Evolutionary conservation across 345 rosid species (phyloP).

Genomic region (Anacardium occidentale): DNA sequence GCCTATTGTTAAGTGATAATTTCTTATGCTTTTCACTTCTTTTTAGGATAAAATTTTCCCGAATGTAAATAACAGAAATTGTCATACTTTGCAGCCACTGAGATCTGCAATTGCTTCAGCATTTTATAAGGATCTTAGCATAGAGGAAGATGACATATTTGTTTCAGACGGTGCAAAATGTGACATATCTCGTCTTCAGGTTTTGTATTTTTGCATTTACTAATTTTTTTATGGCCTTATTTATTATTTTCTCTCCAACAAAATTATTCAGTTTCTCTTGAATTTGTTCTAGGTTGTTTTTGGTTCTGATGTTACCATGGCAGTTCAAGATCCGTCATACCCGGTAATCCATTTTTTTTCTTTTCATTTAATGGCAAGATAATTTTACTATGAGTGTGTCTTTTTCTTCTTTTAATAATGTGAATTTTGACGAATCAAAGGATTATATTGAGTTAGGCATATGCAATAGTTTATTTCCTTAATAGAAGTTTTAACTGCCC

Average conservation of each 20-base stretch:
- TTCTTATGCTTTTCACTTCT: background rate
- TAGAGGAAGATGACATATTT: constrained; percentile 80
- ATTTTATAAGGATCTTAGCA: constrained; percentile 72
- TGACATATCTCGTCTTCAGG: constrained; percentile 98
- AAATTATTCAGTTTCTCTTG: constrained; percentile 12
- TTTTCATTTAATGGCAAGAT: background rate
- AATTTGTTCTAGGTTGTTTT: constrained; percentile 59
- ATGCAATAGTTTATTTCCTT: background rate
- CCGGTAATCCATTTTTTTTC: constrained; percentile 54
- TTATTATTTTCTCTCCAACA: constrained; percentile 1
- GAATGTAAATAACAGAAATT: constrained; percentile 15
- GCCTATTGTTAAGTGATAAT: background rate
- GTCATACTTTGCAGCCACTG: constrained; percentile 54
- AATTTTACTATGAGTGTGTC: background rate
- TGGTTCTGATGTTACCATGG: constrained; percentile 78
- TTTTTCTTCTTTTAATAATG: background rate
- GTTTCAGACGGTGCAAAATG: constrained; percentile 99
- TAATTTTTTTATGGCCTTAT: background rate
- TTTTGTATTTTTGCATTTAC: constrained; percentile 20
- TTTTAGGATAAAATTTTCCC: background rate
- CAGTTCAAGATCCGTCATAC: constrained; percentile 98
- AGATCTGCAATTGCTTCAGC: constrained; percentile 78
- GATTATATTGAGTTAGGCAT: background rate
- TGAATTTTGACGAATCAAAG: background rate
- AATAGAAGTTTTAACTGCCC: too few species aligned